Conservation (phyloP, 1,284 basidiomycete genomes). For the Sporisorium sorghi region DNA sequence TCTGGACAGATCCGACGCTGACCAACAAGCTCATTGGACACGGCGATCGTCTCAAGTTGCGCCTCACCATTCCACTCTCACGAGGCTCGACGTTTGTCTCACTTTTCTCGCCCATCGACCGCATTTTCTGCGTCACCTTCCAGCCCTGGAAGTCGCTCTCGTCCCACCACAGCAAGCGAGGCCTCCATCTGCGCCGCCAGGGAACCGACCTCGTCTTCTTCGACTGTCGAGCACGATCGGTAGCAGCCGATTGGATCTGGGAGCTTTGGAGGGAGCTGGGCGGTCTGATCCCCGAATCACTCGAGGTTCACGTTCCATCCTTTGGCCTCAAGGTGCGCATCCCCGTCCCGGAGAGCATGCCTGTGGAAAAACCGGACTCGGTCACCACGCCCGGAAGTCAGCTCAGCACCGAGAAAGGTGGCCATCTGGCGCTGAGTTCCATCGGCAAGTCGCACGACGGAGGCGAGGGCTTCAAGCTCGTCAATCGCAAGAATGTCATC, state of each 20-base stretch:
- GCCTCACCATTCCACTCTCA: conserved; percentile 79
- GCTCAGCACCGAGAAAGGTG: conserved; percentile 15
- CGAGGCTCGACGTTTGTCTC: conserved; percentile 76
- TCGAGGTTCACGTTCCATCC: conserved; percentile 72
- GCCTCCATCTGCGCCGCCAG: conserved; percentile 70
- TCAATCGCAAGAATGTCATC: conserved; percentile 76
- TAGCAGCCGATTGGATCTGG: conserved; percentile 86
- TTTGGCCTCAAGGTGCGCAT: conserved; percentile 76
- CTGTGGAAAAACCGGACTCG: conserved; percentile 29
- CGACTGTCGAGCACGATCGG: conserved; percentile 74
- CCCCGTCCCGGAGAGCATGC: conserved; percentile 75
- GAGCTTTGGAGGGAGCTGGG: conserved; percentile 79
- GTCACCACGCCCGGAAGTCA: conserved; percentile 27
- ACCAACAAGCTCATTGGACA: conserved; percentile 51
- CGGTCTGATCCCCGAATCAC: conserved; percentile 71
- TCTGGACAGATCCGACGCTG: conserved; percentile 78
- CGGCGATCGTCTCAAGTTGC: conserved; percentile 72
- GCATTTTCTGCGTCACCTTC: conserved; percentile 80
- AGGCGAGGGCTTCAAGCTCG: conserved; percentile 71
- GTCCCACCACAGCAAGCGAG: conserved; percentile 15
- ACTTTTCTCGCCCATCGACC: conserved; percentile 82
- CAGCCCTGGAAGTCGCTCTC: conserved; percentile 41
- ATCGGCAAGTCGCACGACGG: conserved; percentile 40
- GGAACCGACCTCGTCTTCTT: conserved; percentile 85
- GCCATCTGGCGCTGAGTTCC: conserved; percentile 28